Evolutionary conservation across 2,329 filamentous ascomycete species (phyloP).

Genomic region (Neofusicoccum laricinum): DNA sequence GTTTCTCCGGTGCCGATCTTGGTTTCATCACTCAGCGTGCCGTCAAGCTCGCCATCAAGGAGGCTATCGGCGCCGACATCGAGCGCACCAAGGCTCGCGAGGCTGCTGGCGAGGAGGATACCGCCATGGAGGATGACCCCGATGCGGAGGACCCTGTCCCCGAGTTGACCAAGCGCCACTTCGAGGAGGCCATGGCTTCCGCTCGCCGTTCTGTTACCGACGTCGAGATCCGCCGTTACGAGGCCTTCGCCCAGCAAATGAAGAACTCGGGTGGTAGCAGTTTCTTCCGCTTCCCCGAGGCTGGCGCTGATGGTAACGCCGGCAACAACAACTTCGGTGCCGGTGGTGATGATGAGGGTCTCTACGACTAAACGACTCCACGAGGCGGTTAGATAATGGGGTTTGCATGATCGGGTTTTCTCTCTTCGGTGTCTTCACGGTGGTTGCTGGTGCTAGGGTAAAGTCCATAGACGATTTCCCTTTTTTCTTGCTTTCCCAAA

Average conservation of each 20-base stretch:
- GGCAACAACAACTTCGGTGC: conserved; percentile 66
- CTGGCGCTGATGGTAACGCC: conserved; percentile 47
- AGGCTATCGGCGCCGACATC: conserved; percentile 85
- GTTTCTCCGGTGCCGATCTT: conserved; percentile 98
- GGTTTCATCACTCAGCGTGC: conserved; percentile 98
- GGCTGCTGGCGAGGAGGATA: conserved; percentile 74
- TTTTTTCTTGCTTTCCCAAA: conserved; percentile 1
- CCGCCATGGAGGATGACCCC: conserved; percentile 73
- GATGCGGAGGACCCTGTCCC: conserved; percentile 86
- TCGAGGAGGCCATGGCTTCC: conserved; percentile 97
- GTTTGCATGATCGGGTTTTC: conserved; percentile 10
- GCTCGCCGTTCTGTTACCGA: conserved; percentile 92
- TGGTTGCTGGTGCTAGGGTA: conserved; percentile 11
- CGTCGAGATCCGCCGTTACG: conserved; percentile 96
- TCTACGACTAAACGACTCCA: conserved; percentile 71
- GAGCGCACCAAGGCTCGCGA: conserved; percentile 87
- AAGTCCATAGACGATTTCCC: conserved; percentile 12
- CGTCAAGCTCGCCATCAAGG: conserved; percentile 99
- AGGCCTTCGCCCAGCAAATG: conserved; percentile 98
- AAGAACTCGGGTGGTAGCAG: conserved; percentile 95
- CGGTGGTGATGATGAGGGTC: conserved; percentile 90
- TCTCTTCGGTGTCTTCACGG: conserved; percentile 12
- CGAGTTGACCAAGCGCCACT: conserved; percentile 92
- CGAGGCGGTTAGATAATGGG: conserved; percentile 12
- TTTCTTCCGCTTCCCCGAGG: conserved; percentile 91